phyloP scores from a whole-genome alignment of 345 rosid genomes.

The Acer saccharum region DNA sequence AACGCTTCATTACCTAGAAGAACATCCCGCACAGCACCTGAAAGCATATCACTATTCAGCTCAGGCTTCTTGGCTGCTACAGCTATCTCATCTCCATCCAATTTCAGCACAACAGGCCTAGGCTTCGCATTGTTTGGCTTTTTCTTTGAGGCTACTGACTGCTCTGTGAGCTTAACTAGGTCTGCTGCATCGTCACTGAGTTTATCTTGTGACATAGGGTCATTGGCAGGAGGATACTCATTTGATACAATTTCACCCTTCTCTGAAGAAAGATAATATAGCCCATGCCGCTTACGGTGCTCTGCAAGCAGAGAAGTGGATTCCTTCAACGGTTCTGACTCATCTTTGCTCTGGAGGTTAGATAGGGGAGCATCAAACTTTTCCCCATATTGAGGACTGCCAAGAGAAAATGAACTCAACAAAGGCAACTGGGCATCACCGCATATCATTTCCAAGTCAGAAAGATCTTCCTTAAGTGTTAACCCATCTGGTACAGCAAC shows the following conservation, averaged over 20 bases:
- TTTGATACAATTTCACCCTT: constrained; percentile 40
- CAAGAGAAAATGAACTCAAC: constrained; percentile 45
- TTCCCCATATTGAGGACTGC: constrained; percentile 37
- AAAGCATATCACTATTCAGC: constrained; percentile 48
- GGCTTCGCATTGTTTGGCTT: constrained; percentile 62
- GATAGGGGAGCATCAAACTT: constrained; percentile 40
- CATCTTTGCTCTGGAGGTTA: constrained; percentile 48
- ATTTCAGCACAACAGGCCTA: constrained; percentile 93
- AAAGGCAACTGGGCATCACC: constrained; percentile 46
- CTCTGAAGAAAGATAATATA: constrained; percentile 78
- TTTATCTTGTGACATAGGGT: constrained; percentile 35
- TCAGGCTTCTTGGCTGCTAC: constrained; percentile 34
- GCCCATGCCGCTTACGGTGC: constrained; percentile 86
- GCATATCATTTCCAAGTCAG: constrained; percentile 62
- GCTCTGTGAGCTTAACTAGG: constrained; percentile 54
- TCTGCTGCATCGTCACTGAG: constrained; percentile 40
- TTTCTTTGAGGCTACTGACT: constrained; percentile 55
- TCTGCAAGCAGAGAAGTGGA: constrained; percentile 76
- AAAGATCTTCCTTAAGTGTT: constrained; percentile 69
- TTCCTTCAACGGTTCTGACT: constrained; percentile 58
- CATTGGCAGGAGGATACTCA: constrained; percentile 90
- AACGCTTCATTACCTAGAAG: constrained; percentile 54
- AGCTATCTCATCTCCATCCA: constrained; percentile 60
- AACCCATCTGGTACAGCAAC: constrained; percentile 67
- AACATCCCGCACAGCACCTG: constrained; percentile 68